Evolutionary conservation across 1,284 basidiomycete species (phyloP), one percentile per base, ranked within the genome.

Genomic region (Thecaphora thlaspeos): DNA sequence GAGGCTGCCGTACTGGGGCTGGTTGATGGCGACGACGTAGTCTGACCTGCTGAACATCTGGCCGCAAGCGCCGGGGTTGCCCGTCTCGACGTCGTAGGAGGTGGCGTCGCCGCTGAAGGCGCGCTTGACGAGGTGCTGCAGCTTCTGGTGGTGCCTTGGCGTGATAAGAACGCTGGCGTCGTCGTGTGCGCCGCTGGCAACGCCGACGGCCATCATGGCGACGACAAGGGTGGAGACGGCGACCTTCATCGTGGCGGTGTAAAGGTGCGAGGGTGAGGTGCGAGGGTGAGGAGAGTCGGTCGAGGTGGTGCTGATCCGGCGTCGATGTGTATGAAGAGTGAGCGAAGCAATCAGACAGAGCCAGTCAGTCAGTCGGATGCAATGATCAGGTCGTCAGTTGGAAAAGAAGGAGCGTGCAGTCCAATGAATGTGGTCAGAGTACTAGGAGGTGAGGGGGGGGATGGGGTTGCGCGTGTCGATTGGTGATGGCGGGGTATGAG

Each of bases 61-160:
- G 15, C 71, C 71, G 46, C 71, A 73, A 24, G 71, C 71, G 37
- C 69, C 70, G 30, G 64, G 64, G 15, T 63, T 62, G 40, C 63
- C 69, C 11, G 70, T 73, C 22, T 62, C 65, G 11, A 73, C 70
- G 39, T 73, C 49, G 52, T 73, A 73, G 62, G 63, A 73, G 26
- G 70, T 73, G 34, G 70, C 70, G 40, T 44, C 58, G 22, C 70
- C 70, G 14, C 49, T 65, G 51, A 60, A 73, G 28, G 55, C 51
- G 41, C 64, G 56, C 49, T 67, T 67, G 34, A 50, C 56, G 47
- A 63, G 43, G 14, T 21, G 41, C 40, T 42, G 49, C 40, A 26
- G 14, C 17, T 19, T 15, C 17, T 15, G 17, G 18, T 37, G 36
- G 36, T 37, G 36, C 14, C 36, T 15, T 17, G 8, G 36, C 36